Evolutionary conservation across 352 stramenopile species (phyloP).

Genomic region (Phytopythium chamaehyphon): DNA sequence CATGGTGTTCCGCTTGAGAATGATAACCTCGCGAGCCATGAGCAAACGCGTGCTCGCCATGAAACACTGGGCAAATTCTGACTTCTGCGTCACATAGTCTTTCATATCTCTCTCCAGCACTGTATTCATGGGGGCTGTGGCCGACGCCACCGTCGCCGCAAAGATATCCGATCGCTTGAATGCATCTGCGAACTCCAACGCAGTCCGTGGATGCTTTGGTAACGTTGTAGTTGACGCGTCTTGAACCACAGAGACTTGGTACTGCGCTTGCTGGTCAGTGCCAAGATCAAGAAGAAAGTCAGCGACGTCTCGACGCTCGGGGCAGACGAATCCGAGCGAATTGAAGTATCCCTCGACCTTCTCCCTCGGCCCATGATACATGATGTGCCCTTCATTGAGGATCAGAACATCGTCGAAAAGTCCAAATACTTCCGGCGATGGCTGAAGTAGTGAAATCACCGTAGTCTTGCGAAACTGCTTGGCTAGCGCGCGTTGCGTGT

Average conservation of each 20-base stretch:
- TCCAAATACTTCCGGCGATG: constrained; percentile 21
- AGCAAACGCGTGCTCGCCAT: constrained; percentile 16
- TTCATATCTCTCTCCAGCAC: constrained; percentile 30
- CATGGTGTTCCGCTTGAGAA: constrained; percentile 22
- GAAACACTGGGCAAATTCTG: constrained; percentile 30
- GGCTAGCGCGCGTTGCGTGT: constrained; percentile 37
- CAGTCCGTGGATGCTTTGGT: not conserved
- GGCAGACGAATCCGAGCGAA: constrained; percentile 11
- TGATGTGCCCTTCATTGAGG: constrained; percentile 38
- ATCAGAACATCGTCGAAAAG: constrained; percentile 38
- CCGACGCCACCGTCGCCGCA: not conserved
- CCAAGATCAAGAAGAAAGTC: constrained; percentile 22
- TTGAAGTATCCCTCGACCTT: constrained; percentile 33
- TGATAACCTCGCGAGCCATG: constrained; percentile 25
- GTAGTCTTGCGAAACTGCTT: constrained; percentile 15
- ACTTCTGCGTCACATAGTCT: constrained; percentile 68
- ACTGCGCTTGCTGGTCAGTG: constrained; percentile 19
- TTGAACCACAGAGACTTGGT: constrained; percentile 14
- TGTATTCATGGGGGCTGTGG: constrained; percentile 6
- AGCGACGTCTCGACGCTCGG: constrained; percentile 10
- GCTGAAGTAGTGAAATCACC: constrained; percentile 23
- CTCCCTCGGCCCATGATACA: constrained; percentile 35
- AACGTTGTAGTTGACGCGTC: not conserved
- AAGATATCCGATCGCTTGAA: constrained; percentile 11
- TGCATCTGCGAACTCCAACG: constrained; percentile 7